Percentiles rank a stretch among this genome's conserved stretches.
These are phyloP conservation scores for Metschnikowia lochheadii DNA, from an alignment of 805 yeast species.

Conservation along the genomic window DNA sequence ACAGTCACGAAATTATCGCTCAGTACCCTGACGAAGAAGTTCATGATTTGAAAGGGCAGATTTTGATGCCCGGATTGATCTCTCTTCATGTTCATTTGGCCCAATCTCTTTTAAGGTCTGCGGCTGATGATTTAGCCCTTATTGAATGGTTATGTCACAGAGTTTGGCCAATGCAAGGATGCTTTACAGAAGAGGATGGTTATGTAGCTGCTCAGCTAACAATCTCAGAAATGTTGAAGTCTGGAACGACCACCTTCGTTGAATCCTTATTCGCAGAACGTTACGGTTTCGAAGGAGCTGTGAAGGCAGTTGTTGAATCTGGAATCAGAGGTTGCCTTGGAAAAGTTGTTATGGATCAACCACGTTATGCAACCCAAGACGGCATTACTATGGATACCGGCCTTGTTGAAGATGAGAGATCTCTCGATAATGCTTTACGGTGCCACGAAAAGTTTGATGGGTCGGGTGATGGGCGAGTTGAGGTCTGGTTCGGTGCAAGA, in stretches of 20 bases:
- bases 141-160: slow-evolving; percentile 15
- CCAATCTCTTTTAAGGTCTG: slow-evolving; percentile 12
- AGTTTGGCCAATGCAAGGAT: slow-evolving; percentile 16
- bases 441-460: slow-evolving; percentile 11
- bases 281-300: slow-evolving; percentile 15
- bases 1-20: background rate
- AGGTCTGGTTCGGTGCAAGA: slow-evolving; percentile 16
- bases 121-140: slow-evolving; percentile 15
- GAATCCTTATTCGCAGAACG: slow-evolving; percentile 15
- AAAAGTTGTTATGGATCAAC: slow-evolving; percentile 17
- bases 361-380: slow-evolving; percentile 16
- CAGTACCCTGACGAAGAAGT: slow-evolving; percentile 5
- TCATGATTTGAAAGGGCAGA: slow-evolving; percentile 9
- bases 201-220: slow-evolving; percentile 15
- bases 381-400: slow-evolving; percentile 15
- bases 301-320: slow-evolving; percentile 14
- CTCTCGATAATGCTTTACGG: slow-evolving; percentile 10
- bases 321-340: slow-evolving; percentile 17
- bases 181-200: slow-evolving; percentile 15
- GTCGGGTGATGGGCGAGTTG: slow-evolving; percentile 13
- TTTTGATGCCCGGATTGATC: slow-evolving; percentile 14
- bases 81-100: slow-evolving; percentile 16
- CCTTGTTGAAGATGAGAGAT: slow-evolving; percentile 12
- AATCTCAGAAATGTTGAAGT: slow-evolving; percentile 15
- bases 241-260: slow-evolving; percentile 16